phyloP scores from a whole-genome alignment of 73 alveolate genomes.

The Loxodes magnus region DNA sequence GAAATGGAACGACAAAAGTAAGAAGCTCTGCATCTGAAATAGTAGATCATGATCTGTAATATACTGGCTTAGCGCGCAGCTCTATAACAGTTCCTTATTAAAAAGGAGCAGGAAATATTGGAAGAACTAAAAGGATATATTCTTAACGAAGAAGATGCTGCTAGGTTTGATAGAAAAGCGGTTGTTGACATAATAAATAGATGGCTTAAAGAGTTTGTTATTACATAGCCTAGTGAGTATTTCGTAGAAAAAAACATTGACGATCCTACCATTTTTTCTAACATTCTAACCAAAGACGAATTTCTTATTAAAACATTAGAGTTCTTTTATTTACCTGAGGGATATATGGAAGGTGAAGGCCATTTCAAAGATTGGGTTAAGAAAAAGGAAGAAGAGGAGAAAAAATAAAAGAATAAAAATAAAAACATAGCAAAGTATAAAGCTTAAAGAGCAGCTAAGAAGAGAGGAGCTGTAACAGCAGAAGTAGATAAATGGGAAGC shows the following conservation, averaged over 20 bases:
- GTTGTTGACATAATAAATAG: conserved; percentile 65
- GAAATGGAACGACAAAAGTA: conserved; percentile 51
- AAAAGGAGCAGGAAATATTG: conserved; percentile 56
- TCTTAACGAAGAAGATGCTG: conserved; percentile 53
- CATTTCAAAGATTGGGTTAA: conserved; percentile 96
- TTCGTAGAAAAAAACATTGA: conserved; percentile 66
- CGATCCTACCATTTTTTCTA: conserved; percentile 61
- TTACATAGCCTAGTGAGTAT: conserved; percentile 58
- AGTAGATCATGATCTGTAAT: conserved; percentile 93
- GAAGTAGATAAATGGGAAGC: conserved; percentile 72
- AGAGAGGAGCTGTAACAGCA: conserved; percentile 29
- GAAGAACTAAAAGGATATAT: conserved; percentile 51
- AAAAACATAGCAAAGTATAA: conserved; percentile 72
- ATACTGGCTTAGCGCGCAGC: conserved; percentile 89
- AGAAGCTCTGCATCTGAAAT: conserved; percentile 62
- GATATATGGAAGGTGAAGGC: conserved; percentile 93
- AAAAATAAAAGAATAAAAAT: conserved; percentile 61
- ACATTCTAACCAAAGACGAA: conserved; percentile 69
- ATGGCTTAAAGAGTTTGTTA: conserved; percentile 58
- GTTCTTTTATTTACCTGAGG: conserved; percentile 87
- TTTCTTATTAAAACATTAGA: conserved; percentile 80
- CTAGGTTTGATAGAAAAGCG: conserved; percentile 47
- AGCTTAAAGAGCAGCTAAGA: conserved; percentile 63
- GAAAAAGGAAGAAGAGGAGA: conserved; percentile 65
- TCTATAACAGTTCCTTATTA: conserved; percentile 72